A percentile compares a stretch with the other conserved stretches of the same genome.
Evolutionary conservation across 192 early-diverging fungal genomes (phyloP).

Genomic region (Coemansia sp.): DNA sequence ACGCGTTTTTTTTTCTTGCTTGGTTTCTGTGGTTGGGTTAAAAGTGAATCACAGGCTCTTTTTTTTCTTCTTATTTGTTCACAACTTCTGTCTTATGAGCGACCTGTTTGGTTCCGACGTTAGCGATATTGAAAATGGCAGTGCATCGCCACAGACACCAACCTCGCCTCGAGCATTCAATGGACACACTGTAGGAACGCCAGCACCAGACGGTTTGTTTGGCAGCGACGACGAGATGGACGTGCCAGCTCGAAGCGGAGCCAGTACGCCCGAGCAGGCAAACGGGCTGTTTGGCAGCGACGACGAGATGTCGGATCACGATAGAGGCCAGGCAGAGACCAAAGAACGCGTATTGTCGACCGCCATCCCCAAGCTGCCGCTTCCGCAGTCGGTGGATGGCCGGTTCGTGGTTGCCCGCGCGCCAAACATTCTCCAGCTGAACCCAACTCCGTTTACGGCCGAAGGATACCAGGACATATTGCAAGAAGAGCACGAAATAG

Average conservation of each 20-base stretch:
- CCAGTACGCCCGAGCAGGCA: slow-evolving; percentile 1
- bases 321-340: slow-evolving; percentile 4
- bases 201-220: slow-evolving; percentile 29
- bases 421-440: slow-evolving; percentile 48
- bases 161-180: slow-evolving; percentile 1
- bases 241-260: background rate
- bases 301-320: slow-evolving; percentile 1
- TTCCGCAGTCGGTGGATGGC: slow-evolving; percentile 21
- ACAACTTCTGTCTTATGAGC: slow-evolving; percentile 18
- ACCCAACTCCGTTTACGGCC: slow-evolving; percentile 37
- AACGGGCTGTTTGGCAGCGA: slow-evolving; percentile 38
- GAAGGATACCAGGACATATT: slow-evolving; percentile 40
- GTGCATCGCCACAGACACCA: slow-evolving; percentile 7
- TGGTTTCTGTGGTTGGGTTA: no score
- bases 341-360: slow-evolving; percentile 34
- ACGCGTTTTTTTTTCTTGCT: no score
- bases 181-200: slow-evolving; percentile 14
- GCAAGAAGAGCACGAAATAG: slow-evolving; percentile 32
- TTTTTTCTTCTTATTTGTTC: background rate
- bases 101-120: slow-evolving; percentile 49
- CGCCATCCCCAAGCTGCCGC: slow-evolving; percentile 29
- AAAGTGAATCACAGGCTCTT: no score
- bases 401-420: slow-evolving; percentile 33
- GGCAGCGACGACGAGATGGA: slow-evolving; percentile 23
- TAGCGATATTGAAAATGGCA: slow-evolving; percentile 31